phyloP scores from a whole-genome alignment of 306 rosid species.

The Quillaja saponaria region DNA sequence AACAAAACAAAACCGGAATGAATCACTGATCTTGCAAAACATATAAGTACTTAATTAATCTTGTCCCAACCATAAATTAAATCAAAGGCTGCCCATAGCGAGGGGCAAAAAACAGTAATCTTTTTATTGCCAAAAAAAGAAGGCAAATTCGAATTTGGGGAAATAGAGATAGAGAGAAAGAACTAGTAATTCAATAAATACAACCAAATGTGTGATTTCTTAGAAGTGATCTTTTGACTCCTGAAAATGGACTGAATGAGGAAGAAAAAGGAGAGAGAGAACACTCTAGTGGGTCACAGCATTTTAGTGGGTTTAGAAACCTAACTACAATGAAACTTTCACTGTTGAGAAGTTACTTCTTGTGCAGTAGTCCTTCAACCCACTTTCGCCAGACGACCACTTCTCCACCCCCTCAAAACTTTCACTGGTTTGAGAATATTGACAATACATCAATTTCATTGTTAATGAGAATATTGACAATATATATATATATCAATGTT shows the following conservation, averaged over 20 bases:
- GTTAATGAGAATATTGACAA: background rate
- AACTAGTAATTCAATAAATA: too few relatives aligned
- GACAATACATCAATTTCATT: background rate
- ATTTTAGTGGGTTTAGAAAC: background rate
- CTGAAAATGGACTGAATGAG: too few relatives aligned
- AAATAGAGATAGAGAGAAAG: too few relatives aligned
- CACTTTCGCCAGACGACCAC: background rate
- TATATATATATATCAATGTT: too few relatives aligned
- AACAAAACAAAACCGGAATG: too few relatives aligned
- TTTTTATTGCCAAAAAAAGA: background rate
- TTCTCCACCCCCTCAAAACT: background rate
- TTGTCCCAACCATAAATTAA: conserved; percentile 1
- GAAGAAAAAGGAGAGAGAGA: too few relatives aligned
- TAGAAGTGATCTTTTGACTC: too few relatives aligned
- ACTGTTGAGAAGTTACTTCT: background rate
- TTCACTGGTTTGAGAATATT: background rate
- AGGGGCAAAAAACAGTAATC: background rate
- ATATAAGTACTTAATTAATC: background rate
- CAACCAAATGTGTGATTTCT: too few relatives aligned
- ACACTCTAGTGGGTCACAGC: too few relatives aligned
- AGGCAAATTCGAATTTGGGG: background rate
- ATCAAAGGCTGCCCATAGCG: conserved; percentile 2
- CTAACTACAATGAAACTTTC: background rate
- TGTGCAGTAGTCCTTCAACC: background rate
- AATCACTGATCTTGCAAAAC: too few relatives aligned